Evolutionary conservation across 306 rosid genomes (phyloP), one percentile per base, ranked within the genome.

Genomic region (Herpetospermum pedunculosum): DNA sequence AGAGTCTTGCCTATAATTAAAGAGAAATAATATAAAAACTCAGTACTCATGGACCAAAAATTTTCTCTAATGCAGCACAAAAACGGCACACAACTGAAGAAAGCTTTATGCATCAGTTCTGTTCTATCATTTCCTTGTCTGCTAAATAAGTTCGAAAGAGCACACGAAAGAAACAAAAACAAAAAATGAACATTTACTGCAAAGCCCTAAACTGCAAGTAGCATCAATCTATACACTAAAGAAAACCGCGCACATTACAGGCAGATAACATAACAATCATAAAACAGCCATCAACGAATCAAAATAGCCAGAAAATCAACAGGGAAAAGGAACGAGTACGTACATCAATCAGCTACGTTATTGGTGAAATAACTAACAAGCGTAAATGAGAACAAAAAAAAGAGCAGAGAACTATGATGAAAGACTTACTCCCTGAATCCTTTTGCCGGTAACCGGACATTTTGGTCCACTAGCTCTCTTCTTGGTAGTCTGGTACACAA

Each of bases 401-500:
- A 0, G 16, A n/a, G 8, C 25, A 69, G 40, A 44, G 0, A 69
- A 69, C 6, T 16, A 5, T 44, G 58, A 46, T 46, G 4, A 4
- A 70, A 47, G 2, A 47, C 74, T 8, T 70, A 70, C 74, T 11
- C 74, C 74, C 38, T 70, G 74, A 46, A 70, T 70, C 37, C 74
- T 70, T 18, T 70, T 70, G 3, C 74, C 74, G 8, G 74, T 70
- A 10, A 70, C 74, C 8, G 74, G 74, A 47, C 74, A 70, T 70
- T 70, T 70, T 0, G 74, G 74, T 26, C 74, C 74, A 47, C 74
- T 70, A 0, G 74, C 74, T 29, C 58, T 48, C 18, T 70, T 70
- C 43, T 70, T 70, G 41, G 74, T 70, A 8, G 57, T 70, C 74
- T 70, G 74, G 57, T 70, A 70, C 55, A 70, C 74, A 47, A 70